These are phyloP conservation scores for Coemansia sp. DNA, from an alignment of 192 early-diverging fungal species.

Conservation along the genomic window DNA sequence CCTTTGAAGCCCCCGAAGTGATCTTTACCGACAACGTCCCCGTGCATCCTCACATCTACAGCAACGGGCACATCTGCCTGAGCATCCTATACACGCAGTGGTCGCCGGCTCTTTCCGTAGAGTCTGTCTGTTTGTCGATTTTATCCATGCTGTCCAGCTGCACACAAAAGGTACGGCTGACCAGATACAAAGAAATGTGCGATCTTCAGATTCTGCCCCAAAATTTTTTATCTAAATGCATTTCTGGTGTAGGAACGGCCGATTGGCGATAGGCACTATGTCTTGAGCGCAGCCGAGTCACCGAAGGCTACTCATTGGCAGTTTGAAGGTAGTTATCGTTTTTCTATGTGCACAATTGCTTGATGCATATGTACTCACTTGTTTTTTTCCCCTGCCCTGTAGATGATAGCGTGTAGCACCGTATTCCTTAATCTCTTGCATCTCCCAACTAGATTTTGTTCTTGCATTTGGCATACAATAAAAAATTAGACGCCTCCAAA, in stretches of 20 bases:
- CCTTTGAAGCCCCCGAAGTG: slow-evolving; percentile 73
- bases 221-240: no score
- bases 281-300: slow-evolving; percentile 13
- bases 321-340: slow-evolving; percentile 27
- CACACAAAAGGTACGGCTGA: slow-evolving; percentile 58
- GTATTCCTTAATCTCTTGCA: no score
- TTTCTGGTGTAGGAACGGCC: slow-evolving; percentile 20
- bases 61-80: slow-evolving; percentile 95
- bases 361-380: neutral
- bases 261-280: slow-evolving; percentile 17
- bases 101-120: slow-evolving; percentile 87
- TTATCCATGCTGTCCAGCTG: slow-evolving; percentile 93
- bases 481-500: no score
- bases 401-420: slow-evolving; percentile 33
- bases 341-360: neutral
- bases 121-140: slow-evolving; percentile 84
- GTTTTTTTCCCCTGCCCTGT: slow-evolving; percentile 5
- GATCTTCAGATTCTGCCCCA: no score
- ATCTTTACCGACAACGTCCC: slow-evolving; percentile 64
- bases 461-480: no score
- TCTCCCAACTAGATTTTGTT: no score
- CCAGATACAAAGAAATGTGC: slow-evolving; percentile 15
- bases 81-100: slow-evolving; percentile 95
- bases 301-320: slow-evolving; percentile 32
- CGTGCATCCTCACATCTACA: slow-evolving; percentile 76